Conservation (phyloP, 495 filamentous ascomycete species). For the Aspergillus biplanus region DNA sequence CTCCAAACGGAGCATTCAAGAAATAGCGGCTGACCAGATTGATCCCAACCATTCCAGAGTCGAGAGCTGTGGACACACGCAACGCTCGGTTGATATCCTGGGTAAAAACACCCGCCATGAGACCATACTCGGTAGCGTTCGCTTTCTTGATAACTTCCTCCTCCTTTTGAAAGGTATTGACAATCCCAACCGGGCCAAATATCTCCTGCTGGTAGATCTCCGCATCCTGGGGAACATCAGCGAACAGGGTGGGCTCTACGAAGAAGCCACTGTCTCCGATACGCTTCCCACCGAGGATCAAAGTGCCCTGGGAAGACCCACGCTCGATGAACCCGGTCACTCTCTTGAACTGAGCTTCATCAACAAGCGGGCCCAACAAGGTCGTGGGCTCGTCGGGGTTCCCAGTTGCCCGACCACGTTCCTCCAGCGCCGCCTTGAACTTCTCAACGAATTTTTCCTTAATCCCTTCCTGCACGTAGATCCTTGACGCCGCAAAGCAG, state of each 20-base stretch:
- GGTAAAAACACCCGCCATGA: conserved; percentile 50
- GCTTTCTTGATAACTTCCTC: neutral
- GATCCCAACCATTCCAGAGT: conserved; percentile 48
- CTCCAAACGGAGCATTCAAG: conserved; percentile 46
- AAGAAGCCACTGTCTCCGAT: conserved; percentile 53
- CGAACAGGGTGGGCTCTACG: conserved; percentile 29
- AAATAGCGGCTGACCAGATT: conserved; percentile 43
- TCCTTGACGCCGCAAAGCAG: neutral
- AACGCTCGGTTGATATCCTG: conserved; percentile 46
- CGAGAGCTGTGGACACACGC: conserved; percentile 45
- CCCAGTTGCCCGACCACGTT: neutral
- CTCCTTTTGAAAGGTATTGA: neutral
- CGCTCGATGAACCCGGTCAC: neutral
- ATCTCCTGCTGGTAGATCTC: conserved; percentile 30
- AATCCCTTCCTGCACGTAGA: neutral
- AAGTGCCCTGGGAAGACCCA: neutral
- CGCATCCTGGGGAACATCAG: conserved; percentile 22
- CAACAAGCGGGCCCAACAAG: neutral
- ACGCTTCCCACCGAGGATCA: neutral
- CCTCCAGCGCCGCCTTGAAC: neutral
- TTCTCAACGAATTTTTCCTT: neutral
- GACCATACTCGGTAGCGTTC: conserved; percentile 15
- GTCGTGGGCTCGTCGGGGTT: neutral
- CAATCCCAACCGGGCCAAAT: conserved; percentile 23
- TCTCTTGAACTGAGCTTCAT: neutral